Percentiles rank a stretch among this genome's conserved stretches.
Evolutionary conservation across 257 asterid species (phyloP).

Genomic region (Nicotiana knightiana): DNA sequence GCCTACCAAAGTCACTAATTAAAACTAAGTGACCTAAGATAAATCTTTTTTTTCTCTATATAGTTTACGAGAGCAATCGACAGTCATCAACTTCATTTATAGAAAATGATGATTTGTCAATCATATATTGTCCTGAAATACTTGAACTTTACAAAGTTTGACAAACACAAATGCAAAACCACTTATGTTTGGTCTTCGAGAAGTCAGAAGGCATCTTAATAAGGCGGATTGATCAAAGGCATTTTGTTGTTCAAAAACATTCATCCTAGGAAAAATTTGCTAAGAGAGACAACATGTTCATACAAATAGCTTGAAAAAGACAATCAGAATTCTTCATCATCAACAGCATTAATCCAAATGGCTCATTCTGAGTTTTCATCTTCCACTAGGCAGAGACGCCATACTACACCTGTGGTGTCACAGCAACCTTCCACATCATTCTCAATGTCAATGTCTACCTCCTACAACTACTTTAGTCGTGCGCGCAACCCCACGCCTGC

Average conservation of each 20-base stretch:
- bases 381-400: slow-evolving; percentile 23
- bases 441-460: slow-evolving; percentile 41
- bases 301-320: background rate
- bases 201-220: background rate
- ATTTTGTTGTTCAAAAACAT: background rate
- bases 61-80: slow-evolving; percentile 3
- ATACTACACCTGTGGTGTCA: slow-evolving; percentile 40
- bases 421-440: slow-evolving; percentile 33
- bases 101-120: background rate
- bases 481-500: slow-evolving; percentile 35
- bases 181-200: background rate
- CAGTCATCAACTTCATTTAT: background rate
- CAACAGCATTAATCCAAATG: background rate
- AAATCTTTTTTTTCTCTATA: background rate
- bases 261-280: background rate
- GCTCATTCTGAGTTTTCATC: slow-evolving; percentile 10
- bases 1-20: slow-evolving; percentile 3
- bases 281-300: background rate
- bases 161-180: background rate
- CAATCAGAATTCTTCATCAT: background rate
- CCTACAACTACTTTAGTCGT: slow-evolving; percentile 27
- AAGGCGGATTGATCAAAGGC: background rate
- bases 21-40: background rate
- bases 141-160: background rate
- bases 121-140: background rate